Percentiles rank a stretch among this genome's conserved stretches.
Evolutionary conservation across 371 early-diverging fungal genomes (phyloP).

Genomic region (Mortierella sp.): DNA sequence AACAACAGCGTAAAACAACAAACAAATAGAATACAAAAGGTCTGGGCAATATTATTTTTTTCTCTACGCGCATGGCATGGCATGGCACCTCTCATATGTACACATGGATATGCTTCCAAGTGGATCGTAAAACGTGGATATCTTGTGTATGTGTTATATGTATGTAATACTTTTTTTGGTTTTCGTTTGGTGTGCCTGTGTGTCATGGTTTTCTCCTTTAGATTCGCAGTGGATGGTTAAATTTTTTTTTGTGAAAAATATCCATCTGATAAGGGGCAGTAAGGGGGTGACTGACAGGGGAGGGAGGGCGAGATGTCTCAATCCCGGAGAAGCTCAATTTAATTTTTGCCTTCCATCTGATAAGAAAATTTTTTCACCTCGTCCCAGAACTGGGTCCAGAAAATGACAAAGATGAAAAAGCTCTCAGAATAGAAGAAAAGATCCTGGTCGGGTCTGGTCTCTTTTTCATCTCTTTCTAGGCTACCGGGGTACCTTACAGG

Average conservation of each 20-base stretch:
- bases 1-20: not conserved
- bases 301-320: no score
- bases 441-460: not conserved
- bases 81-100: not conserved
- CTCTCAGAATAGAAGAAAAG: not conserved
- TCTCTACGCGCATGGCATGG: not conserved
- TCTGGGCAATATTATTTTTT: not conserved
- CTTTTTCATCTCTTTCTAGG: not conserved
- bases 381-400: constrained; percentile 1
- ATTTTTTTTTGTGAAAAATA: no score
- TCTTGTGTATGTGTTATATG: not conserved
- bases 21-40: not conserved
- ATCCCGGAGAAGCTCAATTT: not conserved
- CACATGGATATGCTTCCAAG: not conserved
- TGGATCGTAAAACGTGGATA: not conserved
- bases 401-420: not conserved
- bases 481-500: no score
- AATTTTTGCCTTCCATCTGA: constrained; percentile 4
- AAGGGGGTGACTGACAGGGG: no score
- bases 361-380: not conserved
- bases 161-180: not conserved
- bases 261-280: not conserved
- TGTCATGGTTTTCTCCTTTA: not conserved
- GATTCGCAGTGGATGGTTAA: no score
- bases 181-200: not conserved